These are phyloP conservation scores for Fistulinella cinereoalba DNA, from an alignment of 1,284 basidiomycete species.

Conservation along the genomic window DNA sequence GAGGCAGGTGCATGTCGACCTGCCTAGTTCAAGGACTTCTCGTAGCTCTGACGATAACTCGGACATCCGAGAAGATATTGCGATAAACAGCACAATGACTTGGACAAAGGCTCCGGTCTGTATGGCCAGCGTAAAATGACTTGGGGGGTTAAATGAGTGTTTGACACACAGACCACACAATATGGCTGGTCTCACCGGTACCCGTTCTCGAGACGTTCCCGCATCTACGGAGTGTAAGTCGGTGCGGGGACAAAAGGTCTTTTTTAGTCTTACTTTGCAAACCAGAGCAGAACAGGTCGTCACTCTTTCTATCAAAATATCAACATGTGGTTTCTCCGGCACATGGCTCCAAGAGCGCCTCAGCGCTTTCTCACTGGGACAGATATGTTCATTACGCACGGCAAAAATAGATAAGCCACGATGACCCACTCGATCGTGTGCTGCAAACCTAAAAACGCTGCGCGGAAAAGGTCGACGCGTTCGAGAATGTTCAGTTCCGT, in stretches of 20 bases:
- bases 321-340: slow-evolving; percentile 41
- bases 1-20: slow-evolving; percentile 29
- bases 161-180: background rate
- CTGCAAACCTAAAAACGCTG: slow-evolving; percentile 55
- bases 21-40: slow-evolving; percentile 35
- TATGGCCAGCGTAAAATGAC: slow-evolving; percentile 60
- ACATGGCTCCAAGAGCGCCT: slow-evolving; percentile 62
- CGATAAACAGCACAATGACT: slow-evolving; percentile 55
- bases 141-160: slow-evolving; percentile 28
- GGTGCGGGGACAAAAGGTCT: background rate
- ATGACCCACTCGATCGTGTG: slow-evolving; percentile 43
- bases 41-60: slow-evolving; percentile 46
- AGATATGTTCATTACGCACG: background rate
- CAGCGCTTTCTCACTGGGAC: slow-evolving; percentile 44
- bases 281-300: slow-evolving; percentile 37
- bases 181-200: slow-evolving; percentile 43
- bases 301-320: slow-evolving; percentile 37
- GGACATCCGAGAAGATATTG: slow-evolving; percentile 57
- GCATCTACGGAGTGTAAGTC: slow-evolving; percentile 42
- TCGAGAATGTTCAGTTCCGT: slow-evolving; percentile 41
- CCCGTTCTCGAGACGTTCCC: slow-evolving; percentile 43
- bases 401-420: background rate
- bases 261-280: slow-evolving; percentile 42
- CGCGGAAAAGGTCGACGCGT: slow-evolving; percentile 47
- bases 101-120: slow-evolving; percentile 72